Evolutionary conservation across 2,329 filamentous ascomycete species (phyloP).

Genomic region (Thielaviopsis populi): DNA sequence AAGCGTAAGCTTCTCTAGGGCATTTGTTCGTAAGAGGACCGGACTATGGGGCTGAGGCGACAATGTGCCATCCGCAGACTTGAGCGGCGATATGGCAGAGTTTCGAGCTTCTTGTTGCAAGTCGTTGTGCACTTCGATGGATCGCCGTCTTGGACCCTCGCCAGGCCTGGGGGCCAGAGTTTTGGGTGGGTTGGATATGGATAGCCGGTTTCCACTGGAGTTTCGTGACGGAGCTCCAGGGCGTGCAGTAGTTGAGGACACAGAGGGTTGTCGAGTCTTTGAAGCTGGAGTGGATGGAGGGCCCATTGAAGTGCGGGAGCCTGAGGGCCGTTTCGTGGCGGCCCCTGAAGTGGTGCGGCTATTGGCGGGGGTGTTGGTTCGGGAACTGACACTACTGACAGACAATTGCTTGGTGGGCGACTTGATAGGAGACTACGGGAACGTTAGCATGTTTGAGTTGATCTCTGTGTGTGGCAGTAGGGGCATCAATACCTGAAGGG

Average conservation of each 20-base stretch:
- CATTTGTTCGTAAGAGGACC: constrained; percentile 34
- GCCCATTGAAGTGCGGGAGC: constrained; percentile 49
- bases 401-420: constrained; percentile 58
- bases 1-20: constrained; percentile 30
- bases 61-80: constrained; percentile 36
- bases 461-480: background rate
- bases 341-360: constrained; percentile 23
- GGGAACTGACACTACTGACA: constrained; percentile 39
- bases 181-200: constrained; percentile 9
- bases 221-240: constrained; percentile 26
- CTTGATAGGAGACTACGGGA: constrained; percentile 53
- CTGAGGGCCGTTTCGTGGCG: constrained; percentile 25
- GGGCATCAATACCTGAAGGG: constrained; percentile 7
- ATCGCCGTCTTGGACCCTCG: constrained; percentile 27
- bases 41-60: constrained; percentile 38
- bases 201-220: constrained; percentile 22
- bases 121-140: constrained; percentile 25
- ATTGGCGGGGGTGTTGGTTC: constrained; percentile 50
- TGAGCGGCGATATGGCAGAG: constrained; percentile 29
- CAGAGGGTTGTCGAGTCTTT: constrained; percentile 31
- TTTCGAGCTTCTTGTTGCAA: constrained; percentile 7
- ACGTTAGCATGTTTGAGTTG: constrained; percentile 4
- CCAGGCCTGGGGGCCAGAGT: constrained; percentile 5
- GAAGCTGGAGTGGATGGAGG: constrained; percentile 41
- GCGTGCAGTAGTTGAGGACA: constrained; percentile 28